Conservation (phyloP, 106 monocot species). For the Apostasia shenzhenica region DNA sequence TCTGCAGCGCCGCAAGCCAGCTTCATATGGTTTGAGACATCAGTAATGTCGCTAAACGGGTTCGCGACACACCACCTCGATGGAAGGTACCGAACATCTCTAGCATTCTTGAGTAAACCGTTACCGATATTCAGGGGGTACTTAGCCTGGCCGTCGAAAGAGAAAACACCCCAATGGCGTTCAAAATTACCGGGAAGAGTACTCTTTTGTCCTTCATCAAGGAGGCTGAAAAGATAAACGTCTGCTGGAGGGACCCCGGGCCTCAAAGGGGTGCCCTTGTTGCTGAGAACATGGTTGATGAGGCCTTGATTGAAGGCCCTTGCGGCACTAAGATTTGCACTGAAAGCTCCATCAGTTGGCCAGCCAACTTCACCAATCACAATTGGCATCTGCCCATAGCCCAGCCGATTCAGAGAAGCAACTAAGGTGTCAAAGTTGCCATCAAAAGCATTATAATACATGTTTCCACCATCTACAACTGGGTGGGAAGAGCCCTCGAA, state of each 20-base stretch:
- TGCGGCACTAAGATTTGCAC: slow-evolving; percentile 75
- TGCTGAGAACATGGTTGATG: slow-evolving; percentile 59
- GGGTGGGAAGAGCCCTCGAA: slow-evolving; percentile 75
- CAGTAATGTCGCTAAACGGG: slow-evolving; percentile 36
- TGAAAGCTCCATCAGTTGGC: slow-evolving; percentile 64
- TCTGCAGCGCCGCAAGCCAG: slow-evolving; percentile 67
- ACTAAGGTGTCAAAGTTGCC: slow-evolving; percentile 88
- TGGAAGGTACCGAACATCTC: slow-evolving; percentile 59
- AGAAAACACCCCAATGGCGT: slow-evolving; percentile 81
- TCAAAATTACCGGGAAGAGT: slow-evolving; percentile 75
- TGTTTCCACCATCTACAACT: slow-evolving; percentile 51
- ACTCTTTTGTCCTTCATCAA: slow-evolving; percentile 80
- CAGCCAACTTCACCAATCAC: slow-evolving; percentile 79
- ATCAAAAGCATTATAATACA: slow-evolving; percentile 80
- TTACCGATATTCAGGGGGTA: slow-evolving; percentile 69
- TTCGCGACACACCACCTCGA: slow-evolving; percentile 80
- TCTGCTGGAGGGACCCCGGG: slow-evolving; percentile 63
- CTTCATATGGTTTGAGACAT: slow-evolving; percentile 56
- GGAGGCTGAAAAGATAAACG: slow-evolving; percentile 71
- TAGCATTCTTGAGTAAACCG: slow-evolving; percentile 58
- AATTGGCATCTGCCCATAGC: slow-evolving; percentile 76
- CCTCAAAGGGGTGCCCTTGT: slow-evolving; percentile 70
- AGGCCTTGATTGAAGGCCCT: slow-evolving; percentile 80
- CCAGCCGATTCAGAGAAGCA: slow-evolving; percentile 51
- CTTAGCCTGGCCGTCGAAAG: slow-evolving; percentile 84